phyloP scores from a whole-genome alignment of 768 basidiomycete species.

The Hygrophorus pudorinus region DNA sequence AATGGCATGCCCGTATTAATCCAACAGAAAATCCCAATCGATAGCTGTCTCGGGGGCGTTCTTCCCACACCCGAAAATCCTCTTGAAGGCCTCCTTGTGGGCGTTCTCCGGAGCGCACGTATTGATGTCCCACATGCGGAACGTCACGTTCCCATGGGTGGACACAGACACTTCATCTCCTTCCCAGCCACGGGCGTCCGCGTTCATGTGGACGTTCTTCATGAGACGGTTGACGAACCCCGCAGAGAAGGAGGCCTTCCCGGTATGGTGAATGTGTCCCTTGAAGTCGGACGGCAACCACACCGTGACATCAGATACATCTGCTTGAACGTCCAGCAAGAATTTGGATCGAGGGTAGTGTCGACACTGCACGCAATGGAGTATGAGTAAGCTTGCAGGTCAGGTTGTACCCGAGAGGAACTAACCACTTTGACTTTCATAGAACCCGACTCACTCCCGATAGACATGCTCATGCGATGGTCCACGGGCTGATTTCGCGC shows the following conservation, averaged over 20 bases:
- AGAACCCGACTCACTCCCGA: constrained; percentile 39
- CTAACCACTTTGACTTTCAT: constrained; percentile 69
- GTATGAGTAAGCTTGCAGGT: constrained; percentile 10
- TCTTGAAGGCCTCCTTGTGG: constrained; percentile 52
- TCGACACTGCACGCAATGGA: constrained; percentile 40
- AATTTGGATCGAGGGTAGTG: constrained; percentile 43
- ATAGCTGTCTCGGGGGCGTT: constrained; percentile 47
- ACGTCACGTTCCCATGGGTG: constrained; percentile 51
- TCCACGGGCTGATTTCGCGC: constrained; percentile 63
- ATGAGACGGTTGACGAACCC: constrained; percentile 67
- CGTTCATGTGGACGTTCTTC: constrained; percentile 40
- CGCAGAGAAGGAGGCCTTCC: constrained; percentile 49
- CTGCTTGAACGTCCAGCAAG: constrained; percentile 54
- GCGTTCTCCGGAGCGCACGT: constrained; percentile 53
- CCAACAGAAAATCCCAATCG: constrained; percentile 75
- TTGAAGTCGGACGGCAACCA: constrained; percentile 77
- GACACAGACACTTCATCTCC: constrained; percentile 56
- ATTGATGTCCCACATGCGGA: constrained; percentile 75
- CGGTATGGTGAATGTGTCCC: constrained; percentile 50
- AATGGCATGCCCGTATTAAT: constrained; percentile 35
- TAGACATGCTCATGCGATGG: constrained; percentile 63
- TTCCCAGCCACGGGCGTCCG: constrained; percentile 23
- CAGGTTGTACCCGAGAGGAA: constrained; percentile 16
- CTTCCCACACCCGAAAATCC: constrained; percentile 50
- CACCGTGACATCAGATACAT: constrained; percentile 61